Conservation (phyloP, 2,329 filamentous ascomycete genomes). For the Orbilia javanica region DNA sequence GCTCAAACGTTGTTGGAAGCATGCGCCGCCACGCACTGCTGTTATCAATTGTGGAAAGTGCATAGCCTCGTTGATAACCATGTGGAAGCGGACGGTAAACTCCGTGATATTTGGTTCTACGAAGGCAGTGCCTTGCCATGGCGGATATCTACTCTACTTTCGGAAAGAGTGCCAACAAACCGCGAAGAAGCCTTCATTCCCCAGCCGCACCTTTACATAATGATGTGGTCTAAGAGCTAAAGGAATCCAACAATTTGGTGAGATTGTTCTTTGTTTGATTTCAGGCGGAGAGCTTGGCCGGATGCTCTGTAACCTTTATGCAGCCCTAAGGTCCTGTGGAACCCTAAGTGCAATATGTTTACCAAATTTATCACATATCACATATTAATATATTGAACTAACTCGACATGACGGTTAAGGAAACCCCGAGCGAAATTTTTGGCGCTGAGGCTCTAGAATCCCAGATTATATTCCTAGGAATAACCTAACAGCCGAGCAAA, state of each 20-base stretch:
- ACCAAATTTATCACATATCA: not conserved
- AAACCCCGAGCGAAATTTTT: not conserved
- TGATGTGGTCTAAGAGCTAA: not conserved
- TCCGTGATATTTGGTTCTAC: not conserved
- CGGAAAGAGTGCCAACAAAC: conserved; percentile 9
- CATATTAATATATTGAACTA: not conserved
- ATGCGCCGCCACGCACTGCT: not conserved
- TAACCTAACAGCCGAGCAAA: not conserved
- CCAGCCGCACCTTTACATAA: conserved; percentile 12
- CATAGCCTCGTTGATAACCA: not conserved
- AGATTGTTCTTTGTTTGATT: not conserved
- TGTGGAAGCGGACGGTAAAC: not conserved
- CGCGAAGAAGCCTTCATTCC: not conserved
- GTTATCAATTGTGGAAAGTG: not conserved
- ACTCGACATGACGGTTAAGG: not conserved
- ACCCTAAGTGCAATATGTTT: not conserved
- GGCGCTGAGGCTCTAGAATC: not conserved
- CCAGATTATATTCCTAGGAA: not conserved
- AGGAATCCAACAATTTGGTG: not conserved
- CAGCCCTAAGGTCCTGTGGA: not conserved
- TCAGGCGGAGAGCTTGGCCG: not conserved
- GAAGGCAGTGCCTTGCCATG: not conserved
- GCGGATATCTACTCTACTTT: conserved; percentile 24
- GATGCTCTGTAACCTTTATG: not conserved
- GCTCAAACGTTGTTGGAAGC: not conserved